Evolutionary conservation across 2,329 filamentous ascomycete genomes (phyloP).

Genomic region (Pyricularia pennisetigena): DNA sequence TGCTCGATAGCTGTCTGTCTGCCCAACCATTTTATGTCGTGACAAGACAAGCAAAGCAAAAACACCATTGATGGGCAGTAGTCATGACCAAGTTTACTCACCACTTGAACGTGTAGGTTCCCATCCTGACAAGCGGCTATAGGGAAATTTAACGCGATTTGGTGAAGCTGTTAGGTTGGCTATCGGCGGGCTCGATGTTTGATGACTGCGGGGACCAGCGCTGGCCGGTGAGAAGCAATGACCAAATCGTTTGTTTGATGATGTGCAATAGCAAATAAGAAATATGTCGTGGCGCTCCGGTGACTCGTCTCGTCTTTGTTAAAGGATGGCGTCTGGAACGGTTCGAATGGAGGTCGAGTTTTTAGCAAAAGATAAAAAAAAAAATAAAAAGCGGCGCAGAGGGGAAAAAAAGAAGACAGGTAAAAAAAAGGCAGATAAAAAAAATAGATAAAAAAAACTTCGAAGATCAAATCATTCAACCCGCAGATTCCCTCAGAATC

Average conservation of each 20-base stretch:
- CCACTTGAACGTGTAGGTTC: constrained; percentile 63
- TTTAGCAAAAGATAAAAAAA: background rate
- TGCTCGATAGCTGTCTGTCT: background rate
- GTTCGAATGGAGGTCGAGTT: background rate
- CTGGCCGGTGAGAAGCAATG: background rate
- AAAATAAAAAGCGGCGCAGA: background rate
- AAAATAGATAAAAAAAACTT: background rate
- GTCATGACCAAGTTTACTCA: constrained; percentile 29
- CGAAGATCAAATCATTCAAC: background rate
- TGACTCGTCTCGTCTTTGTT: background rate
- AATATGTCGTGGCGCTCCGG: background rate
- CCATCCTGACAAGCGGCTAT: constrained; percentile 31
- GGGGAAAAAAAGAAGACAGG: background rate
- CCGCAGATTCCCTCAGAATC: background rate
- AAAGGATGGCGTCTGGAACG: background rate
- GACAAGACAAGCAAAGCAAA: background rate
- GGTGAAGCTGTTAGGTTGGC: background rate
- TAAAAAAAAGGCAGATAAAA: background rate
- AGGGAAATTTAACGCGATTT: background rate
- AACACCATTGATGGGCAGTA: background rate
- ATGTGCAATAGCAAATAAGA: background rate
- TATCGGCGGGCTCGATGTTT: background rate
- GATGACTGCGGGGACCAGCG: background rate
- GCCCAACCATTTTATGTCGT: background rate
- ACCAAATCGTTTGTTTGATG: background rate